Percentiles rank a stretch among this genome's conserved stretches.
phyloP scores from a whole-genome alignment of 768 basidiomycete genomes.

The Boletus edulis region DNA sequence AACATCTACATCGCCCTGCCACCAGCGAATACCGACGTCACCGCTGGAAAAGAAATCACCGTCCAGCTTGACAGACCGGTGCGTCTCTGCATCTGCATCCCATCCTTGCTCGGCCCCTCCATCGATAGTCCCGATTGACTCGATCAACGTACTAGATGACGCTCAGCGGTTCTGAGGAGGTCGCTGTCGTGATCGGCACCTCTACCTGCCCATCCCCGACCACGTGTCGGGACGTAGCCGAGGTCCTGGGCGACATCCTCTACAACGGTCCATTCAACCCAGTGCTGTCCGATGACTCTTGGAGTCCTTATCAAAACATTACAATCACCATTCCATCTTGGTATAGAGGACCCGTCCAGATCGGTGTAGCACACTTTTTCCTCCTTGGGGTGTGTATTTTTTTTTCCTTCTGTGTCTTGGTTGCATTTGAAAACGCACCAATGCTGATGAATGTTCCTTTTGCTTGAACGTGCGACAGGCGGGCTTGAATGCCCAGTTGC shows the following conservation, averaged over 20 bases:
- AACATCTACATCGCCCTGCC: conserved; percentile 30
- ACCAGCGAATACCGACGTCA: conserved; percentile 28
- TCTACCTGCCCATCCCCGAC: not conserved
- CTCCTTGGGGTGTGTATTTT: not conserved
- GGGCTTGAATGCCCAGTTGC: no score
- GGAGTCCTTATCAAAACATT: not conserved
- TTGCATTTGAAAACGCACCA: no score
- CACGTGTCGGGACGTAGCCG: not conserved
- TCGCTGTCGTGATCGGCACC: conserved; percentile 6
- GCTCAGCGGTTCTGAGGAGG: not conserved
- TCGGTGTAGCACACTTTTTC: not conserved
- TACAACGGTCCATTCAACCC: not conserved
- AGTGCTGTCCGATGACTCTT: not conserved
- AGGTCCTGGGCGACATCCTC: conserved; percentile 6
- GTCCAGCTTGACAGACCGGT: conserved; percentile 45
- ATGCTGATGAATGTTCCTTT: no score
- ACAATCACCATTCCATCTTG: not conserved
- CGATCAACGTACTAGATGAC: not conserved
- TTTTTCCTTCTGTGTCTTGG: no score
- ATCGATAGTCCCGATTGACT: not conserved
- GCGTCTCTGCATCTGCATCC: conserved; percentile 7
- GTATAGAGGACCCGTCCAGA: not conserved
- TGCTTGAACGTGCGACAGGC: no score
- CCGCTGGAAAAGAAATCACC: conserved; percentile 33
- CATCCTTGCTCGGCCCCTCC: not conserved